Evolutionary conservation across 805 yeast species (phyloP), one percentile per base, ranked within the genome.

Genomic region (Metschnikowia cerradonensis): DNA sequence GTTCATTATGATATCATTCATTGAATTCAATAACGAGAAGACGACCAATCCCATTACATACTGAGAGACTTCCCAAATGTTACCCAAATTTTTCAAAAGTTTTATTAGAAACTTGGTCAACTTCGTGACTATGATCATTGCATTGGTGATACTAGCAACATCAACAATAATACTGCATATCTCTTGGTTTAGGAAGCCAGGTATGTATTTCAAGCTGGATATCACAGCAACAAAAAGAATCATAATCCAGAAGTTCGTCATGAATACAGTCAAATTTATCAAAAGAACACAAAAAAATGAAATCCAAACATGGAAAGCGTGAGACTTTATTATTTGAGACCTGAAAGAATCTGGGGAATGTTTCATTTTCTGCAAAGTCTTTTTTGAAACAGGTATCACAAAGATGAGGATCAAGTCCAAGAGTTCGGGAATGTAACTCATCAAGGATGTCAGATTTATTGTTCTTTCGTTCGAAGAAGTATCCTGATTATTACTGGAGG

Each of bases 1-100:
- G 53, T 80, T 78, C n/a, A 81, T 74, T 31, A 79, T 68, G 35
- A 79, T 61, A 55, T 80, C 84, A 26, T 80, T 81, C 33, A 78
- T 64, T 4, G 81, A 78, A 53, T 79, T 80, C 33, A 80, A 77
- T 23, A 79, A 56, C 3, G 83, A 73, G 50, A 80, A 70, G 2
- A 79, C 65, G 1, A 80, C 63, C 30, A 79, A 61, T 2, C 84
- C 84, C 46, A 80, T 59, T 11, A 77, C 50, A 31, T 79, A 76
- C 52, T 80, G 83, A 14, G 73, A 67, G 3, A 80, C 66, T 19
- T 62, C 54, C 60, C 76, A 69, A 22, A 79, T 65, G 6, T 70
- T 52, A 1, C 81, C 84, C 32, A 73, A 57, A 54, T 77, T 77
- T 52, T 76, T 76, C 37, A 80, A 52, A 5, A 69, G 48, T 39